Base-by-base conservation (phyloP, 2,329 filamentous ascomycete genomes). In the Lasiodiplodia citricola region DNA sequence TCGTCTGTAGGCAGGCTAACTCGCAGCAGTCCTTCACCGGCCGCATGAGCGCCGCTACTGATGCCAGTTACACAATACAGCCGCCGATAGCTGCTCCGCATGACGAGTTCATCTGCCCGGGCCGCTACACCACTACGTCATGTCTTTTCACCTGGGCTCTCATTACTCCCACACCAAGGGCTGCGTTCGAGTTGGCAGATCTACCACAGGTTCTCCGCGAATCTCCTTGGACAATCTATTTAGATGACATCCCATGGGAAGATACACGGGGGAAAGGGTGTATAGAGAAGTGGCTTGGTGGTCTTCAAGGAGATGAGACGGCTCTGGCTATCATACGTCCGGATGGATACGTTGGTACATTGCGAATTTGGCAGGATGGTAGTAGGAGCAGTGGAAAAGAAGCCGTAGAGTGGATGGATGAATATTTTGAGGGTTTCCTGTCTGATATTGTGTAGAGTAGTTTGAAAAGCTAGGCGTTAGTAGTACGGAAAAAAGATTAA, bases 221-320 rank as follows among this genome's bases (percentile, higher is more conserved):
- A 68, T 91, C 89, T 76, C 84, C 86, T 41, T 93, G 90, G 89
- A 91, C 90, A 0, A 85, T 93, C 70, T 93, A 93, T 75, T 81
- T 92, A 0, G 91, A 93, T 74, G 85, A 92, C 75, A 79, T 88
- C 8, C 84, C 87, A 2, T 82, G 86, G 14, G 83, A 85, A 31
- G 85, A 86, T 72, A 86, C 88, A 67, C 86, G 84, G 35, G 74
- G 75, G 7, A 75, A 78, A n/a, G 74, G 70, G 0, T 91, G 88
- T 77, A 91, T 87, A 8, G 85, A 89, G 73, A 92, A 91, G 77
- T 93, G 90, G 90, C 81, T 92, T 6, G 89, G 88, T 50, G 84
- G 82, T 56, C 79, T 92, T 2, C 81, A 80, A 0, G 81, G 83
- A 0, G 82, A 84, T 7, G 86, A 91, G 71, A 85, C 90, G 7